Conservation (phyloP, 2,329 filamentous ascomycete genomes). For the Emericellopsis atlantica region DNA sequence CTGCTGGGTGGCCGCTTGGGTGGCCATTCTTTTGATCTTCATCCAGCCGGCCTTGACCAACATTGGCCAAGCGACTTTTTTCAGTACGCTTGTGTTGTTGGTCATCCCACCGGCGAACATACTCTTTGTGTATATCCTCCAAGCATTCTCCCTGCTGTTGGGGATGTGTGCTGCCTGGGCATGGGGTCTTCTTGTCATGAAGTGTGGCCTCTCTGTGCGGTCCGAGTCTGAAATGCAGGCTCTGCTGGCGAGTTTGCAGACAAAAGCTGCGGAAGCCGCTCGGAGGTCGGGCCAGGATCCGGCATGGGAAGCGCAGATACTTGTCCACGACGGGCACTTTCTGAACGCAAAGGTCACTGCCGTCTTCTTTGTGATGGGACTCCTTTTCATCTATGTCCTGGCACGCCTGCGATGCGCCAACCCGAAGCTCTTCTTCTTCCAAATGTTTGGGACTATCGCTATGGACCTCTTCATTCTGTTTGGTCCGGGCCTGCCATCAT, state of each 20-base stretch:
- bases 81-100: constrained; percentile 25
- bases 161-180: constrained; percentile 34
- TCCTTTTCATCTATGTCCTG: constrained; percentile 28
- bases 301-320: constrained; percentile 15
- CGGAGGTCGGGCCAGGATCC: constrained; percentile 7
- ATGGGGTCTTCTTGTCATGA: constrained; percentile 35
- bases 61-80: constrained; percentile 31
- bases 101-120: constrained; percentile 32
- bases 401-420: constrained; percentile 29
- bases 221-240: constrained; percentile 22
- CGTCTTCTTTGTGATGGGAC: constrained; percentile 22
- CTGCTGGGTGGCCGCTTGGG: constrained; percentile 32
- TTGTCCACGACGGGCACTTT: constrained; percentile 31
- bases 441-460: constrained; percentile 33
- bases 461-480: constrained; percentile 29
- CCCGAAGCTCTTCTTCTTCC: constrained; percentile 28
- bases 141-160: constrained; percentile 24
- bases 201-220: constrained; percentile 29
- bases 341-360: constrained; percentile 30
- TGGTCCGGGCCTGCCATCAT: constrained; percentile 26
- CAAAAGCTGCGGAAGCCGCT: constrained; percentile 19
- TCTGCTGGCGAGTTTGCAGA: constrained; percentile 17
- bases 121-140: constrained; percentile 30
- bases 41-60: constrained; percentile 25
- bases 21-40: constrained; percentile 29